These are phyloP conservation scores for Avicennia marina DNA, from an alignment of 257 asterid genomes.

Conservation along the genomic window DNA sequence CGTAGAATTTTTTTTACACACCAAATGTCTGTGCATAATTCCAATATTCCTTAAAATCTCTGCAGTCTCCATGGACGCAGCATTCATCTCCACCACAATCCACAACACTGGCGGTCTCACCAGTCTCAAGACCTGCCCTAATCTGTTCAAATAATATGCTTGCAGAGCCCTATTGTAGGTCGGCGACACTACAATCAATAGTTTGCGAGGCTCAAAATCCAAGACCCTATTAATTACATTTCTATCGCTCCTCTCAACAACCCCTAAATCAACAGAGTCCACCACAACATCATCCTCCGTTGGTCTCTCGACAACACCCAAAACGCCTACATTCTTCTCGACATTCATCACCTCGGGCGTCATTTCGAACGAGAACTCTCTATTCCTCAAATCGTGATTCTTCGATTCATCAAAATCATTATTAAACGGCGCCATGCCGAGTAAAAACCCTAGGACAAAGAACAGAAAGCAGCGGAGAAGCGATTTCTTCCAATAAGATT, in stretches of 20 bases:
- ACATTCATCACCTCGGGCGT: conserved; percentile 30
- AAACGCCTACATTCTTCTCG: conserved; percentile 28
- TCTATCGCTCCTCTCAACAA: conserved; percentile 20
- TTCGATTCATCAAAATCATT: conserved; percentile 35
- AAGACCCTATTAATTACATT: conserved; percentile 24
- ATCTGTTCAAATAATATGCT: conserved; percentile 74
- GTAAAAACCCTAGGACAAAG: conserved; percentile 70
- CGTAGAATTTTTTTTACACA: conserved; percentile 58
- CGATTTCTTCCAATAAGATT: conserved; percentile 55
- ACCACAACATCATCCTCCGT: conserved; percentile 28
- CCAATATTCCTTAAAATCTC: conserved; percentile 75
- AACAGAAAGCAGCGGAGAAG: conserved; percentile 55
- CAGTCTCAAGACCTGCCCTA: conserved; percentile 79
- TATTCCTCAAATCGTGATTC: conserved; percentile 29
- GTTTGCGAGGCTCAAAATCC: conserved; percentile 45
- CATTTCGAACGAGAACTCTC: conserved; percentile 42
- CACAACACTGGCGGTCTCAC: conserved; percentile 76
- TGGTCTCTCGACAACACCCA: conserved; percentile 25
- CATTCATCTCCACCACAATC: conserved; percentile 90
- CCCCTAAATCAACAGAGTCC: conserved; percentile 39
- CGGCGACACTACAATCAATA: conserved; percentile 77
- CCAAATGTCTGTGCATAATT: conserved; percentile 78
- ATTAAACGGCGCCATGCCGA: conserved; percentile 73
- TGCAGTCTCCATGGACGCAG: conserved; percentile 73
- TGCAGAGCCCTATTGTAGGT: conserved; percentile 66